Evolutionary conservation across 345 rosid genomes (phyloP).

Genomic region (Zanthoxylum bungeanum): DNA sequence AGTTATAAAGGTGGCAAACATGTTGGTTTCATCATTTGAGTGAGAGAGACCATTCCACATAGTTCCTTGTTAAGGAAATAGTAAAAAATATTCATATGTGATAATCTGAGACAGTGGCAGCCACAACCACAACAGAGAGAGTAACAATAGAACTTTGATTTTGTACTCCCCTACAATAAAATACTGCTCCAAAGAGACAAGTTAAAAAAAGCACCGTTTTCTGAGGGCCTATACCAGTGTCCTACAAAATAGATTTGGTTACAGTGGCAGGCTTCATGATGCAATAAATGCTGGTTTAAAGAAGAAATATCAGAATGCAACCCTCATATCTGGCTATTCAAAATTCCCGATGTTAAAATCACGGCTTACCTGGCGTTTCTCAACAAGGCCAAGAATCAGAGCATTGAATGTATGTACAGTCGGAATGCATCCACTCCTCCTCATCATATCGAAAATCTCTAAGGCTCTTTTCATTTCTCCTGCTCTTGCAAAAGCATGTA

Average conservation of each 20-base stretch:
- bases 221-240: background rate
- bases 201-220: background rate
- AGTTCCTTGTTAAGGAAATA: background rate
- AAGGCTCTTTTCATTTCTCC: slow-evolving; percentile 81
- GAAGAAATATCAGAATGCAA: background rate
- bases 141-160: background rate
- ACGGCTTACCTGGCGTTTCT: slow-evolving; percentile 72
- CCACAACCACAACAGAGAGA: background rate
- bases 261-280: background rate
- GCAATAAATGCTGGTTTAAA: background rate
- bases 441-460: slow-evolving; percentile 86
- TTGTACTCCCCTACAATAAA: background rate
- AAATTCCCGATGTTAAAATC: background rate
- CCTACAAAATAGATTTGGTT: background rate
- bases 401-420: slow-evolving; percentile 91
- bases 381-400: slow-evolving; percentile 84
- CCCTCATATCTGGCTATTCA: background rate
- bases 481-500: slow-evolving; percentile 73
- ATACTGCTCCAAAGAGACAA: background rate
- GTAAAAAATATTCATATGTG: background rate
- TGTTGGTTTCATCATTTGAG: background rate
- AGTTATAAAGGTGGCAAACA: background rate
- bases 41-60: background rate
- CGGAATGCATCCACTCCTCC: slow-evolving; percentile 89
- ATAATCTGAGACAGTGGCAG: background rate